Conservation (phyloP, 2,329 filamentous ascomycete species). For the Fusarium tuaranense region DNA sequence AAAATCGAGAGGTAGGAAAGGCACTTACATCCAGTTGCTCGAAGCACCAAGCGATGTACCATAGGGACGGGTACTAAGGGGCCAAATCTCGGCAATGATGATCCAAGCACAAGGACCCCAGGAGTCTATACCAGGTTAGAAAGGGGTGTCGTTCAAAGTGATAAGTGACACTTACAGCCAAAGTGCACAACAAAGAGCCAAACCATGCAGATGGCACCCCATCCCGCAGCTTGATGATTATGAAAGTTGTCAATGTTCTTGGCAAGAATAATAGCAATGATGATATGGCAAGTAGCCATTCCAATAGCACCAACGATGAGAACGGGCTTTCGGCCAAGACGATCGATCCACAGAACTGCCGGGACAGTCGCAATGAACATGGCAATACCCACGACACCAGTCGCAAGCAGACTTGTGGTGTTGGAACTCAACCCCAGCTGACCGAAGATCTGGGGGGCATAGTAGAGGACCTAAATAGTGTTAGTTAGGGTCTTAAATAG, state of each 20-base stretch:
- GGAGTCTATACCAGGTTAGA: slow-evolving; percentile 54
- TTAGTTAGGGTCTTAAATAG: background rate
- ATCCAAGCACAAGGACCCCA: slow-evolving; percentile 84
- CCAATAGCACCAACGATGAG: slow-evolving; percentile 74
- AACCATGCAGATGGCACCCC: slow-evolving; percentile 75
- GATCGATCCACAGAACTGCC: slow-evolving; percentile 74
- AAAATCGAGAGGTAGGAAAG: rapidly evolving
- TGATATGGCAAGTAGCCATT: slow-evolving; percentile 77
- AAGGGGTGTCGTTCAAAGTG: no score
- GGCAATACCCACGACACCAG: slow-evolving; percentile 77
- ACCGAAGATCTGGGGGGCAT: slow-evolving; percentile 77
- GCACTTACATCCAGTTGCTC: slow-evolving; percentile 67
- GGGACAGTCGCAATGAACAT: slow-evolving; percentile 78
- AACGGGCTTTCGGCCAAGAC: slow-evolving; percentile 71
- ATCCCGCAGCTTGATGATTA: slow-evolving; percentile 70
- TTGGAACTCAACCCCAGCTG: slow-evolving; percentile 69
- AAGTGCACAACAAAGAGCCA: slow-evolving; percentile 83
- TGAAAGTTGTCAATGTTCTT: slow-evolving; percentile 70
- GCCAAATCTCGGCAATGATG: slow-evolving; percentile 80
- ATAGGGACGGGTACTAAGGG: slow-evolving; percentile 75
- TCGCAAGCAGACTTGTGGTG: slow-evolving; percentile 71
- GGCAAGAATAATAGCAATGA: slow-evolving; percentile 77
- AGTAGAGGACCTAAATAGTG: slow-evolving; percentile 63
- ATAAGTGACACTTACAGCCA: slow-evolving; percentile 57
- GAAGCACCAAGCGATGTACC: slow-evolving; percentile 77